These are phyloP conservation scores for Podaxis sp. DNA, from an alignment of 768 basidiomycete genomes.

Conservation along the genomic window DNA sequence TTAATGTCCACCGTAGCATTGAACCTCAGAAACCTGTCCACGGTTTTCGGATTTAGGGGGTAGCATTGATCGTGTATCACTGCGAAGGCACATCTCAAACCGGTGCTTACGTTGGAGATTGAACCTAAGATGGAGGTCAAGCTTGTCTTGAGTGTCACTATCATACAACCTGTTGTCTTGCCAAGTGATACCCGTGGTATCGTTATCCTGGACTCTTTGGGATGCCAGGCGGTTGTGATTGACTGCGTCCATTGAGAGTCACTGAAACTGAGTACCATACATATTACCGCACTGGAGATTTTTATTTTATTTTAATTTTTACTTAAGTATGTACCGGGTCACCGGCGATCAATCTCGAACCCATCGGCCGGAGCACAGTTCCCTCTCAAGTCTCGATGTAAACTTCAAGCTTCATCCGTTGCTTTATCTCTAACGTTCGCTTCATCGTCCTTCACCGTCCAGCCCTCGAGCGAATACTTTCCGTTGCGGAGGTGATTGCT, in stretches of 20 bases:
- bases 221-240: too few relatives aligned
- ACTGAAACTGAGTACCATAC: too few relatives aligned
- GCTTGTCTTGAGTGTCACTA: background rate
- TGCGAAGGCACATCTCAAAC: background rate
- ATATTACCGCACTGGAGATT: too few relatives aligned
- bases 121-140: background rate
- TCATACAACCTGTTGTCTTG: background rate
- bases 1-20: background rate
- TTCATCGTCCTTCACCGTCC: background rate
- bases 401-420: background rate
- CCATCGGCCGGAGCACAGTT: slow-evolving; percentile 1
- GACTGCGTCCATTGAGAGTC: too few relatives aligned
- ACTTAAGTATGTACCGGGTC: background rate
- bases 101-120: background rate
- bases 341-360: slow-evolving; percentile 4
- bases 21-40: background rate
- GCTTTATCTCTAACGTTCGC: background rate
- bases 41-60: background rate
- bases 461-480: background rate
- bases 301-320: too few relatives aligned
- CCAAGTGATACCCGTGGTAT: too few relatives aligned
- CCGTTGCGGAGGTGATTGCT: background rate
- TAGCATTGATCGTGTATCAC: background rate
- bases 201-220: too few relatives aligned
- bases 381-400: background rate